Conservation (phyloP, 208 protist species). For the Endotrypanum monterogeii region DNA sequence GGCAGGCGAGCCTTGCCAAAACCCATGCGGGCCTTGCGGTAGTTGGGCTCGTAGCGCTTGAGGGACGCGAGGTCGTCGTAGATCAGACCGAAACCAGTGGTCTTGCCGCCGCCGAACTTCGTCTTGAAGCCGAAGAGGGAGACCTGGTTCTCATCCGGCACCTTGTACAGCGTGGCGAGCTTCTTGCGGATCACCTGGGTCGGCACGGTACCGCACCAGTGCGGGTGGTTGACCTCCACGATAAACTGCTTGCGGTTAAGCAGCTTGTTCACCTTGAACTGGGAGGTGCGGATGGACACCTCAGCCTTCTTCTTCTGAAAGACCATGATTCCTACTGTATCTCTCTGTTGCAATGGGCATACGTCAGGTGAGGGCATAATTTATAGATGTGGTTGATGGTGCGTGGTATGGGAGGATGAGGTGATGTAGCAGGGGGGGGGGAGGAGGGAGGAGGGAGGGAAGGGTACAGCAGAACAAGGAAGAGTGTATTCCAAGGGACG, state of each 20-base stretch:
- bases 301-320: slow-evolving; percentile 94
- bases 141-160: slow-evolving; percentile 94
- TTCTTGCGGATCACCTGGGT: slow-evolving; percentile 95
- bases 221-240: slow-evolving; percentile 88
- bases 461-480: too few species aligned
- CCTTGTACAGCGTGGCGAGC: slow-evolving; percentile 98
- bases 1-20: slow-evolving; percentile 87
- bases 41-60: slow-evolving; percentile 98
- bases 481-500: not conserved
- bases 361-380: not conserved
- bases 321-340: slow-evolving; percentile 79
- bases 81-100: slow-evolving; percentile 99
- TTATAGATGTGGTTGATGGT: not conserved
- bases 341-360: slow-evolving; percentile 1
- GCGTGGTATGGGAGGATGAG: not conserved
- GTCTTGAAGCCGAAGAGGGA: slow-evolving; percentile 98
- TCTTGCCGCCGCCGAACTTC: slow-evolving; percentile 99
- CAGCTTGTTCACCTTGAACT: slow-evolving; percentile 99
- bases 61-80: slow-evolving; percentile 97
- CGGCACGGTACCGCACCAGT: slow-evolving; percentile 93
- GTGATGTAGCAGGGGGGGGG: not conserved
- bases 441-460: too few species aligned
- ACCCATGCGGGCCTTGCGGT: slow-evolving; percentile 96
- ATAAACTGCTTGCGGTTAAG: slow-evolving; percentile 99
- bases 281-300: slow-evolving; percentile 94